phyloP scores from a whole-genome alignment of 352 stramenopile genomes.

The Phytopythium kandeliae region DNA sequence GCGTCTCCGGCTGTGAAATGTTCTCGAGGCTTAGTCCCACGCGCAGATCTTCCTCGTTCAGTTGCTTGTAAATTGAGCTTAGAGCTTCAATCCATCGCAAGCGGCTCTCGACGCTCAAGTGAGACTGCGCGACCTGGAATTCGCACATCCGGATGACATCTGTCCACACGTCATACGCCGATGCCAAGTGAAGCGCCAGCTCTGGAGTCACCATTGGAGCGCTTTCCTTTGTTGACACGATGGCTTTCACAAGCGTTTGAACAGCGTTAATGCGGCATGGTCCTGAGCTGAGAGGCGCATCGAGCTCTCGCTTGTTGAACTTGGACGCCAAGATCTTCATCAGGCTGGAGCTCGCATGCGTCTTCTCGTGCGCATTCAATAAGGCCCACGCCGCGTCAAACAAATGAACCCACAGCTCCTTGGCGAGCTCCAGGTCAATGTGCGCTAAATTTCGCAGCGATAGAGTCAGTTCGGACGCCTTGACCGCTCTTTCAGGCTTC shows the following conservation, averaged over 20 bases:
- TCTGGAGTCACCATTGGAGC: slow-evolving; percentile 78
- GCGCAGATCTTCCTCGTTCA: slow-evolving; percentile 82
- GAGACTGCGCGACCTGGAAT: slow-evolving; percentile 73
- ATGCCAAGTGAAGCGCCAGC: slow-evolving; percentile 76
- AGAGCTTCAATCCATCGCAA: slow-evolving; percentile 85
- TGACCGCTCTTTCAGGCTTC: slow-evolving; percentile 8
- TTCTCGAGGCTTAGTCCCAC: slow-evolving; percentile 78
- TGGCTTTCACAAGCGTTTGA: slow-evolving; percentile 77
- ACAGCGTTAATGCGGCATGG: slow-evolving; percentile 76
- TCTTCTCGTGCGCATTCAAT: slow-evolving; percentile 42
- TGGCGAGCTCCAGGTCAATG: slow-evolving; percentile 79
- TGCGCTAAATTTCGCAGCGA: slow-evolving; percentile 68
- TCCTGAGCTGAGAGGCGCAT: slow-evolving; percentile 47
- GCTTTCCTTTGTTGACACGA: slow-evolving; percentile 47
- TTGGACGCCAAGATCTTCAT: slow-evolving; percentile 80
- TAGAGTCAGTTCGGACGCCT: slow-evolving; percentile 33
- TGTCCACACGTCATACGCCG: slow-evolving; percentile 82
- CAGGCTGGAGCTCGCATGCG: slow-evolving; percentile 49
- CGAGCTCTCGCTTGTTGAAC: slow-evolving; percentile 85
- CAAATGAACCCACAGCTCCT: slow-evolving; percentile 77
- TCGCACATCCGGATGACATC: slow-evolving; percentile 67
- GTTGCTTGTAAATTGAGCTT: slow-evolving; percentile 78
- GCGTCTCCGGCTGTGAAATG: slow-evolving; percentile 67
- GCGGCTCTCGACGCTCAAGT: slow-evolving; percentile 59
- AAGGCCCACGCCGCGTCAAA: slow-evolving; percentile 58